Percentiles rank a stretch among this genome's conserved stretches.
Evolutionary conservation across 2,329 filamentous ascomycete genomes (phyloP).

Genomic region (Mariannaea elegans): DNA sequence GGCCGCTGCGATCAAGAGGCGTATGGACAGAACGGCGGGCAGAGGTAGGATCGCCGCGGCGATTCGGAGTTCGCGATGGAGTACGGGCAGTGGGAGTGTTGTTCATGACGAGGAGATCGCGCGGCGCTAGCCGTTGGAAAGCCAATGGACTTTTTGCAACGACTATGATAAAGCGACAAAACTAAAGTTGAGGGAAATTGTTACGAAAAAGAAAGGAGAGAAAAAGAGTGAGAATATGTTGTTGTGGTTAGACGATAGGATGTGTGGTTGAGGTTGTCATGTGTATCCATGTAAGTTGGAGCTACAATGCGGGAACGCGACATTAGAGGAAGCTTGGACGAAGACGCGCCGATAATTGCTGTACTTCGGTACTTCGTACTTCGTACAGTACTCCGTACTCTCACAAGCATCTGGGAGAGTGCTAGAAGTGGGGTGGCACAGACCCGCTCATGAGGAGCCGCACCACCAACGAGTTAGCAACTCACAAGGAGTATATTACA

Average conservation of each 20-base stretch:
- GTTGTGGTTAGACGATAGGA: background rate
- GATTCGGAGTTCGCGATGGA: slow-evolving; percentile 41
- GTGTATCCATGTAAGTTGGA: slow-evolving; percentile 11
- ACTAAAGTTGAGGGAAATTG: background rate
- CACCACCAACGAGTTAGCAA: too few species aligned
- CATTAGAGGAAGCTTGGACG: slow-evolving; percentile 13
- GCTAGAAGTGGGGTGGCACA: slow-evolving; percentile 19
- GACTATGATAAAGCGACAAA: background rate
- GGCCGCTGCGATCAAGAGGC: slow-evolving; percentile 49
- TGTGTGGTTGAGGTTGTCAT: background rate
- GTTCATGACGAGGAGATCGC: slow-evolving; percentile 11
- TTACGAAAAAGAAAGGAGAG: too few species aligned
- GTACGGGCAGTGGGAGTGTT: slow-evolving; percentile 27
- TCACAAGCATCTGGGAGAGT: background rate
- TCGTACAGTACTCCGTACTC: too few species aligned
- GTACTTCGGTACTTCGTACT: too few species aligned
- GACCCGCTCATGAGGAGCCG: too few species aligned
- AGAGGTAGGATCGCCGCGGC: slow-evolving; percentile 50
- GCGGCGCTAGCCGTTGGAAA: slow-evolving; percentile 4
- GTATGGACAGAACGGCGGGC: slow-evolving; percentile 53
- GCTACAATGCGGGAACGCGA: slow-evolving; percentile 21
- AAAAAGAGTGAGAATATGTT: too few species aligned
- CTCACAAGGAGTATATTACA: too few species aligned
- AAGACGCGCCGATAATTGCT: slow-evolving; percentile 15
- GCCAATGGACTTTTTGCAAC: background rate